Percentiles rank a stretch among this genome's conserved stretches.
These are phyloP conservation scores for Sicyos baderoa DNA, from an alignment of 306 rosid species.

Conservation along the genomic window DNA sequence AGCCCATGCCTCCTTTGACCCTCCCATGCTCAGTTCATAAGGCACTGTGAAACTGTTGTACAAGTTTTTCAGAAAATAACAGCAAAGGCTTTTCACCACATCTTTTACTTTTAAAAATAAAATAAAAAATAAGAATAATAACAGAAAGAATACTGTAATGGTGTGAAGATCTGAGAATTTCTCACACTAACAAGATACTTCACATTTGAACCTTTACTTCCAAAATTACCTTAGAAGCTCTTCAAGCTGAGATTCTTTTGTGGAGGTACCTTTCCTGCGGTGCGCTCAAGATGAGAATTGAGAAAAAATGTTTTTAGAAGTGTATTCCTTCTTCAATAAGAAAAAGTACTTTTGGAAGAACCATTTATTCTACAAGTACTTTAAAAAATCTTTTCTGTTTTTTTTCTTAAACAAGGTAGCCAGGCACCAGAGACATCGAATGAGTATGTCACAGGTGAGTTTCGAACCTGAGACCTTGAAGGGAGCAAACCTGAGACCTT, in stretches of 20 bases:
- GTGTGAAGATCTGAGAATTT: not conserved
- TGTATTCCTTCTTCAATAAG: not conserved
- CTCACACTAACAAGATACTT: not conserved
- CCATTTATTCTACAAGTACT: not conserved
- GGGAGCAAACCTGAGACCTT: no score
- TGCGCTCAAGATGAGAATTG: not conserved
- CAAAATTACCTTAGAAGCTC: slow-evolving; percentile 68
- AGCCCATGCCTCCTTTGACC: slow-evolving; percentile 69
- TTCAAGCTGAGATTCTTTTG: slow-evolving; percentile 46
- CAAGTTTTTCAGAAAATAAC: slow-evolving; percentile 6
- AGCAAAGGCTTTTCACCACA: not conserved
- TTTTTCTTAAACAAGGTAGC: no score
- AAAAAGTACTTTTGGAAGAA: not conserved
- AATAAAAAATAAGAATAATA: no score
- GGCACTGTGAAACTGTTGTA: slow-evolving; percentile 69
- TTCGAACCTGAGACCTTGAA: no score
- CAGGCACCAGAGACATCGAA: no score
- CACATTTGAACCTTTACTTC: not conserved
- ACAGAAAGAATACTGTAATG: not conserved
- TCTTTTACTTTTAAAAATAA: not conserved
- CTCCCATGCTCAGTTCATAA: slow-evolving; percentile 62
- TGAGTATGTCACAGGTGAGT: no score
- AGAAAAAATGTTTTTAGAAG: not conserved
- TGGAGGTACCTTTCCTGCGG: slow-evolving; percentile 46
- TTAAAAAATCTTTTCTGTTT: no score